Conservation (phyloP, 768 basidiomycete genomes). For the Lentinula guzmanii region DNA sequence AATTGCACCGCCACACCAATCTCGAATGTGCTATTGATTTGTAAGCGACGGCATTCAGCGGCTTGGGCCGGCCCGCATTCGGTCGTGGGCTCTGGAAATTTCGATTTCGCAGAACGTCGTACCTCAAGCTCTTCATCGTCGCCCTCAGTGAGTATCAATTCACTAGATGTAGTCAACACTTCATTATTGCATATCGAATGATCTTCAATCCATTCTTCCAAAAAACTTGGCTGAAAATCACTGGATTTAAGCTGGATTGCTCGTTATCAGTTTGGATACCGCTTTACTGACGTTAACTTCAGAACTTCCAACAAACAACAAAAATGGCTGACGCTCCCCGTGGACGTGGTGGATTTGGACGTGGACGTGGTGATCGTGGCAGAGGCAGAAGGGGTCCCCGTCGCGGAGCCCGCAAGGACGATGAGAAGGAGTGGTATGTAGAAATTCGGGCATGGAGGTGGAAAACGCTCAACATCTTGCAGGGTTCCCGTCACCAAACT, state of each 20-base stretch:
- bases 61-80: not conserved
- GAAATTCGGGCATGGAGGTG: not conserved
- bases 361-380: conserved; percentile 89
- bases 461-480: conserved; percentile 7
- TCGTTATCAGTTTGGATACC: conserved; percentile 33
- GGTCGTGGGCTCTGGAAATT: not conserved
- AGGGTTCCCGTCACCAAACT: conserved; percentile 99
- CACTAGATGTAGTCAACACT: not conserved
- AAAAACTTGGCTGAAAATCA: not conserved
- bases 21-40: not conserved
- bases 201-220: not conserved
- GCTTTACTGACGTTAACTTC: conserved; percentile 18
- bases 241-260: conserved; percentile 42
- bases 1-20: not conserved
- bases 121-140: conserved; percentile 2
- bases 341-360: conserved; percentile 72
- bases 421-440: conserved; percentile 97
- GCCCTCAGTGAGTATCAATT: not conserved
- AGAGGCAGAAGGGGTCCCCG: conserved; percentile 87
- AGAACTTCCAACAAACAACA: conserved; percentile 19
- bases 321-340: conserved; percentile 76
- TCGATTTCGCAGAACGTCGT: not conserved
- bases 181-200: not conserved
- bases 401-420: conserved; percentile 97
- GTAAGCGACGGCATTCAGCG: not conserved